Conservation (phyloP, 371 early-diverging fungal genomes). For the Apophysomyces elegans region DNA sequence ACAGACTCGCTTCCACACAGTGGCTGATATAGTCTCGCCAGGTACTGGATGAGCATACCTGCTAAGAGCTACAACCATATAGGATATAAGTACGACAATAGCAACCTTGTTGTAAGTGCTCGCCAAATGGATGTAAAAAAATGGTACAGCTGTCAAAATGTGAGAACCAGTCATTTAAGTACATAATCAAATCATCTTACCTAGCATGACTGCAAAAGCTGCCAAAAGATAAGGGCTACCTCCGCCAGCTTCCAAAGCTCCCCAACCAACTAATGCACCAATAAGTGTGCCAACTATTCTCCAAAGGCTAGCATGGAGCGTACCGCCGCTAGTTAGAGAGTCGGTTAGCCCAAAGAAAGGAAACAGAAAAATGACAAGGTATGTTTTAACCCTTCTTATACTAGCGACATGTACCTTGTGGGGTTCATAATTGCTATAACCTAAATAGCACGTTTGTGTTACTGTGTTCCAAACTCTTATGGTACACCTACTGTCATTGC, state of each 20-base stretch:
- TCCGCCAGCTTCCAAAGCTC: constrained; percentile 50
- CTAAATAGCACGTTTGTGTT: neutral
- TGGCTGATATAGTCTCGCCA: constrained; percentile 39
- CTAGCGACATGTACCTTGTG: constrained; percentile 38
- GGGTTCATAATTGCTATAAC: constrained; percentile 67
- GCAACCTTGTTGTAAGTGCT: constrained; percentile 52
- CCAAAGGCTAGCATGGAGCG: constrained; percentile 56
- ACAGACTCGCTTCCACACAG: constrained; percentile 54
- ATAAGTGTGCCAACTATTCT: constrained; percentile 59
- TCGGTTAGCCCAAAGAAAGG: neutral
- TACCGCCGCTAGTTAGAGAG: constrained; percentile 48
- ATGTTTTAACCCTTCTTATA: neutral
- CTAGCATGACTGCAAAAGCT: constrained; percentile 55
- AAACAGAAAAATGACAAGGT: neutral
- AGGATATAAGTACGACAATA: constrained; percentile 47
- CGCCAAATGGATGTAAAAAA: constrained; percentile 51
- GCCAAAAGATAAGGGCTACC: constrained; percentile 57
- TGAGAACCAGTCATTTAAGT: neutral
- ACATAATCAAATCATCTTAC: constrained; percentile 30
- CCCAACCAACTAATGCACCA: constrained; percentile 57
- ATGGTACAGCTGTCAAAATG: constrained; percentile 39
- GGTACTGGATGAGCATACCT: constrained; percentile 33
- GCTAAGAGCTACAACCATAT: constrained; percentile 47
- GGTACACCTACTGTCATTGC: constrained; percentile 36
- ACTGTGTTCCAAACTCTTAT: neutral